Evolutionary conservation across 805 yeast species (phyloP).

Genomic region (Ogataea methylovora): DNA sequence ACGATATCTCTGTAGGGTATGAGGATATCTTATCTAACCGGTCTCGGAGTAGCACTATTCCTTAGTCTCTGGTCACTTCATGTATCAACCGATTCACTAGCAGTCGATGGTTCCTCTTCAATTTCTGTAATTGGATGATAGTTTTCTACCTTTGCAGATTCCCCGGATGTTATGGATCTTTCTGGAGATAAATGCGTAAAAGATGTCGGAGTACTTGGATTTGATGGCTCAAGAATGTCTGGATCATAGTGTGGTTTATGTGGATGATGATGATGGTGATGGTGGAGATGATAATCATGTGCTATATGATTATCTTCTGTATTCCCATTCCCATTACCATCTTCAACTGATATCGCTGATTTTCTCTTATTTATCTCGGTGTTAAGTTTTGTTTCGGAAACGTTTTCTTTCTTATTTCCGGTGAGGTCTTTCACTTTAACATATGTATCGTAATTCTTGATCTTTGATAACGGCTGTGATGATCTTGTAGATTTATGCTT

Average conservation of each 20-base stretch:
- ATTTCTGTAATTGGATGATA: too few species aligned
- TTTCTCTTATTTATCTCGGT: neutral
- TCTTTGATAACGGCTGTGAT: conserved; percentile 30
- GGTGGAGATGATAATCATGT: neutral
- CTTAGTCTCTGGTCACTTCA: too few species aligned
- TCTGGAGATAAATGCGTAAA: too few species aligned
- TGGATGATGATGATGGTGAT: conserved; percentile 1
- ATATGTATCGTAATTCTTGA: conserved; percentile 29
- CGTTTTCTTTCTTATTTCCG: too few species aligned
- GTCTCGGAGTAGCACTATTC: too few species aligned
- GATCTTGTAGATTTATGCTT: conserved; percentile 7
- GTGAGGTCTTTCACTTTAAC: conserved; percentile 32
- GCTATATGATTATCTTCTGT: neutral
- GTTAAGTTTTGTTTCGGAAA: conserved; percentile 10
- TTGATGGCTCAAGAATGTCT: conserved; percentile 1
- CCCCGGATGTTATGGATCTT: too few species aligned
- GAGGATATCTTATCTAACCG: too few species aligned
- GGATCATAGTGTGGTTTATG: conserved; percentile 1
- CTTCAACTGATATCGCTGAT: neutral
- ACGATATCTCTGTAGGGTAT: too few species aligned
- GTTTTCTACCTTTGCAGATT: too few species aligned
- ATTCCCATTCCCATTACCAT: neutral
- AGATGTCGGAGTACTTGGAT: neutral
- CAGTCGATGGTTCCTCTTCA: too few species aligned
- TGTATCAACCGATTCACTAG: too few species aligned